phyloP scores from a whole-genome alignment of 805 yeast genomes.

The Candida caryicola region DNA sequence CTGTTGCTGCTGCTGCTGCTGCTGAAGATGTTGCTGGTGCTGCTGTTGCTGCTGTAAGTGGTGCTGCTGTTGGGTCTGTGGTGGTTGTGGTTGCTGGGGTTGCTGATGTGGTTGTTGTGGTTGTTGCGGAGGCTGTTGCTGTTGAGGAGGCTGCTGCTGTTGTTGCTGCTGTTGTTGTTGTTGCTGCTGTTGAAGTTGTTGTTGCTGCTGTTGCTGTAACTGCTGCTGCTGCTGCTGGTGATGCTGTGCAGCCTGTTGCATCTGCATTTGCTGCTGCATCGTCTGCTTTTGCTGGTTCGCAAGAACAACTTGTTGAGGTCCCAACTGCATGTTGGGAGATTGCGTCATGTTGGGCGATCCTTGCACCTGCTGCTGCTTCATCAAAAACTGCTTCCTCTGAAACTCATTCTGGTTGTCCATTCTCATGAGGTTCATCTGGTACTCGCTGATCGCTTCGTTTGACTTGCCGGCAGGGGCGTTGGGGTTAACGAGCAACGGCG shows the following conservation, averaged over 20 bases:
- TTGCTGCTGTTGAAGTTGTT: constrained; percentile 6
- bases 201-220: constrained; percentile 2
- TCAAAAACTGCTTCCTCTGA: constrained; percentile 16
- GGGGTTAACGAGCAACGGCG: constrained; percentile 4
- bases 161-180: constrained; percentile 10
- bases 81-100: constrained; percentile 17
- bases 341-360: constrained; percentile 6
- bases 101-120: constrained; percentile 14
- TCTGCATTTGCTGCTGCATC: constrained; percentile 5
- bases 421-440: constrained; percentile 17
- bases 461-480: constrained; percentile 1
- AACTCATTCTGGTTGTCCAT: constrained; percentile 15
- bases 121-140: constrained; percentile 10
- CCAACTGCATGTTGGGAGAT: constrained; percentile 1
- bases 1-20: constrained; percentile 9
- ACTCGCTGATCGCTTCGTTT: constrained; percentile 19
- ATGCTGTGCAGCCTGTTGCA: constrained; percentile 5
- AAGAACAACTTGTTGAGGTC: constrained; percentile 4
- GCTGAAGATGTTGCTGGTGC: constrained; percentile 8
- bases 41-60: constrained; percentile 10
- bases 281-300: constrained; percentile 3
- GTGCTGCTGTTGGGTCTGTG: background rate
- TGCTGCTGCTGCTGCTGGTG: constrained; percentile 2
- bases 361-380: constrained; percentile 14
- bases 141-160: constrained; percentile 11